Evolutionary conservation across 2,329 filamentous ascomycete genomes (phyloP), one percentile per base, ranked within the genome.

Genomic region (Ophiostoma perfectum): DNA sequence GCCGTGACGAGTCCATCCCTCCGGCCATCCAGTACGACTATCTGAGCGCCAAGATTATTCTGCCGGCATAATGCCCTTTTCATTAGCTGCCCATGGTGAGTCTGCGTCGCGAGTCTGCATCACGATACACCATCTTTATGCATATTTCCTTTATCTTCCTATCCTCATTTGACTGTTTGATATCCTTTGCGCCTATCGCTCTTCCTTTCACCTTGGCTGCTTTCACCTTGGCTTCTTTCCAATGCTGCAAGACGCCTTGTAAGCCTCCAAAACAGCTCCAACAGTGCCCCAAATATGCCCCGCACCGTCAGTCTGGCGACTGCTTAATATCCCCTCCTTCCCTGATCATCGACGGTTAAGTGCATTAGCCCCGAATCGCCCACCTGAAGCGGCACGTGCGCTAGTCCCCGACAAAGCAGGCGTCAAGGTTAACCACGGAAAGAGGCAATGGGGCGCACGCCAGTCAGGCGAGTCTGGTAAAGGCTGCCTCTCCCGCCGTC

Each of bases 41-140:
- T n/a, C 12, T 5, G 27, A 66, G 14, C 45, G 62, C 47, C 65
- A 52, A 65, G 58, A 62, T 36, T 45, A 65, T 68, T 68, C 62
- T 70, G 67, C 69, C 69, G 66, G 67, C 69, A 74, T 71, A 49
- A 79, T 79, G 78, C 77, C 78, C 70, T 67, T 77, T 52, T 75
- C 77, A 62, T 65, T 79, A 70, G 74, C 74, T 65, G 78, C 77
- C 71, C 78, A 79, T 74, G 78, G 78, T 79, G 71, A 75, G 78
- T 64, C 39, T 27, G 27, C 27, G 27, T 27, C 27, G 2, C 27
- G 27, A 27, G 27, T 27, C 27, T 27, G 27, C 27, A 27, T 27
- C 41, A 39, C 36, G 36, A 42, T 39, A 5, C 58, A n/a, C 4
- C 38, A 42, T 44, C 9, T 42, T 18, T 5, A 18, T 44, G 18